A percentile compares a stretch with the other conserved stretches of the same genome.
Evolutionary conservation across 2,329 filamentous ascomycete genomes (phyloP).

Genomic region (Chrysosporium keratinophilum): DNA sequence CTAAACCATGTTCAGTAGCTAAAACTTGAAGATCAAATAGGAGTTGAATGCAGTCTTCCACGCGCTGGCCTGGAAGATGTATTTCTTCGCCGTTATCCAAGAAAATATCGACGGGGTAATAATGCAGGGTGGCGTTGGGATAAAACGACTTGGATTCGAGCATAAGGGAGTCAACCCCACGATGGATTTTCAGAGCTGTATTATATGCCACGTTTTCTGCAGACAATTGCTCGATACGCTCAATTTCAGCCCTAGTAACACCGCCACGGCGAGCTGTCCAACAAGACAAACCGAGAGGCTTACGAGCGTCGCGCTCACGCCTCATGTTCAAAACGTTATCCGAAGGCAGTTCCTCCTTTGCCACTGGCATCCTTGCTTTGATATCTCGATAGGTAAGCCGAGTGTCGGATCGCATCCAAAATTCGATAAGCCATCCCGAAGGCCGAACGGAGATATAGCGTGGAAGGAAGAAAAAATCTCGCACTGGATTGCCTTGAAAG

Average conservation of each 20-base stretch:
- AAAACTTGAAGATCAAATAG: constrained; percentile 17
- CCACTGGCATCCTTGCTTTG: constrained; percentile 23
- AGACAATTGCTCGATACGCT: constrained; percentile 21
- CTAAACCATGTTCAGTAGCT: constrained; percentile 9
- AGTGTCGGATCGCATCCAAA: constrained; percentile 24
- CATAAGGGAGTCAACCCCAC: constrained; percentile 6
- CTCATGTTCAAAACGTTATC: constrained; percentile 24
- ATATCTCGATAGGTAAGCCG: constrained; percentile 24
- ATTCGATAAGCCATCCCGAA: constrained; percentile 24
- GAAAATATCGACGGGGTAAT: constrained; percentile 19
- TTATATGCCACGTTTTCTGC: constrained; percentile 22
- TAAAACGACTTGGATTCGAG: constrained; percentile 18
- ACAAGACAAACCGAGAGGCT: constrained; percentile 22
- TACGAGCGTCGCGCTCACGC: constrained; percentile 21
- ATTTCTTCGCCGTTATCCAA: constrained; percentile 10
- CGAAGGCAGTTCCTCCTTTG: constrained; percentile 14
- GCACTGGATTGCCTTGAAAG: constrained; percentile 16
- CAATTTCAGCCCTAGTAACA: constrained; percentile 20
- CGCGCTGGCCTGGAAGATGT: constrained; percentile 16
- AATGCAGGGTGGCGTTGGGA: not conserved
- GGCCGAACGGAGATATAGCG: constrained; percentile 22
- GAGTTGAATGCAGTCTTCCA: constrained; percentile 14
- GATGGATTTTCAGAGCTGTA: constrained; percentile 22
- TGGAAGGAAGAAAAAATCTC: constrained; percentile 23
- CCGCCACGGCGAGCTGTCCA: constrained; percentile 19